phyloP scores from a whole-genome alignment of 257 asterid genomes.

The Primulina eburnea region DNA sequence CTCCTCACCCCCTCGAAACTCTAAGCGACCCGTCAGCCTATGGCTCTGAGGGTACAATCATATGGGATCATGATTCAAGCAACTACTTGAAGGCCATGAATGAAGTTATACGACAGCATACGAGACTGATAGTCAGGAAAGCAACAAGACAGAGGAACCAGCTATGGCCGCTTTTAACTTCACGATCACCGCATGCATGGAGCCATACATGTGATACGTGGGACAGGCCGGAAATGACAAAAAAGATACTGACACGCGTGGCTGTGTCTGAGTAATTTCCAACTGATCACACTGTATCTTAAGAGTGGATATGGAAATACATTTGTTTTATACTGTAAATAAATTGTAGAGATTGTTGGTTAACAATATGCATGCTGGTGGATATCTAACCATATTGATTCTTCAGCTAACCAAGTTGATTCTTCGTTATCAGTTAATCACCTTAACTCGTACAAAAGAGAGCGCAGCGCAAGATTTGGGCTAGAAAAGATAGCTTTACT shows the following conservation, averaged over 20 bases:
- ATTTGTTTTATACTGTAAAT: constrained; percentile 30
- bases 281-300: background rate
- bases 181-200: constrained; percentile 79
- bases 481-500: too few species aligned
- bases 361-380: background rate
- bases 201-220: constrained; percentile 42
- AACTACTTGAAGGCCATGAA: constrained; percentile 76
- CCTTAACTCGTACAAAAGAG: too few species aligned
- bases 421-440: too few species aligned
- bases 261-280: constrained; percentile 33
- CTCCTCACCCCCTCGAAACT: constrained; percentile 87
- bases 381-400: background rate
- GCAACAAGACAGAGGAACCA: constrained; percentile 54
- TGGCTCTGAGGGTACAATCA: constrained; percentile 74
- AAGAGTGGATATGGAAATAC: constrained; percentile 14
- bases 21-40: constrained; percentile 77
- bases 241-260: constrained; percentile 30
- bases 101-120: constrained; percentile 46
- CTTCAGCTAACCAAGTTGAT: background rate
- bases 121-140: constrained; percentile 37
- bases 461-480: too few species aligned
- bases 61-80: constrained; percentile 85
- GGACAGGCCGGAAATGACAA: constrained; percentile 24
- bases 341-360: constrained; percentile 23
- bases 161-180: constrained; percentile 62